Conservation (phyloP, 2,329 filamentous ascomycete species). For the Neospermospora avenae region DNA sequence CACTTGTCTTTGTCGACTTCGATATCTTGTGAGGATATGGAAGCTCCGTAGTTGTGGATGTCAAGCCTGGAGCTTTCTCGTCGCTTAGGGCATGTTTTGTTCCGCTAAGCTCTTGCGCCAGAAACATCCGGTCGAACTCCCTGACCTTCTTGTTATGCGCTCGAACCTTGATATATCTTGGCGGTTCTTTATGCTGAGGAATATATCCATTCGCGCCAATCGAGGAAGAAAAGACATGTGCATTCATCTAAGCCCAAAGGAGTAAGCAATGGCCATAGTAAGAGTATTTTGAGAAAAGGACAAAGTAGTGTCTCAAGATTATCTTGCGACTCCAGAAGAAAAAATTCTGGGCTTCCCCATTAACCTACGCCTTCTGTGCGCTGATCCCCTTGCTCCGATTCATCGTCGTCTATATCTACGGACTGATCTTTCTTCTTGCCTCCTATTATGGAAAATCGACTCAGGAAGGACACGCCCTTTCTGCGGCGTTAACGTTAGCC, state of each 20-base stretch:
- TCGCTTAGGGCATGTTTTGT: constrained; percentile 40
- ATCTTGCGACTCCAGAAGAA: too few species aligned
- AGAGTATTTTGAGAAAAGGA: too few species aligned
- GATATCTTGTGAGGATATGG: constrained; percentile 23
- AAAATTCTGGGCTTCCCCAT: too few species aligned
- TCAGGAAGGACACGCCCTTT: constrained; percentile 88
- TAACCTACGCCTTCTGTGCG: constrained; percentile 62
- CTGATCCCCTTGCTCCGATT: constrained; percentile 64
- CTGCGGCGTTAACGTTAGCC: constrained; percentile 42
- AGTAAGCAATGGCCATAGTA: too few species aligned
- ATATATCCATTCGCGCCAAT: constrained; percentile 70
- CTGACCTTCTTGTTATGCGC: constrained; percentile 75
- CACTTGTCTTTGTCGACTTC: constrained; percentile 35
- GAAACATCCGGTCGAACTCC: constrained; percentile 83
- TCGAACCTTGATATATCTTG: constrained; percentile 84
- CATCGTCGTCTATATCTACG: constrained; percentile 54
- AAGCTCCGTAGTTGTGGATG: constrained; percentile 22
- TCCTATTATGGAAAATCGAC: constrained; percentile 70
- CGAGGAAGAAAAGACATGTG: constrained; percentile 75
- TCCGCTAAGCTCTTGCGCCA: constrained; percentile 85
- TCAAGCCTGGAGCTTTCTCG: constrained; percentile 30
- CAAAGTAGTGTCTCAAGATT: too few species aligned
- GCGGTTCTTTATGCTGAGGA: constrained; percentile 82
- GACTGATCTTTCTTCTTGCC: constrained; percentile 66
- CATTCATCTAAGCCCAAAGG: constrained; percentile 52